These are phyloP conservation scores for Nothomitra cinnamomea DNA, from an alignment of 2,329 filamentous ascomycete genomes.

Conservation along the genomic window DNA sequence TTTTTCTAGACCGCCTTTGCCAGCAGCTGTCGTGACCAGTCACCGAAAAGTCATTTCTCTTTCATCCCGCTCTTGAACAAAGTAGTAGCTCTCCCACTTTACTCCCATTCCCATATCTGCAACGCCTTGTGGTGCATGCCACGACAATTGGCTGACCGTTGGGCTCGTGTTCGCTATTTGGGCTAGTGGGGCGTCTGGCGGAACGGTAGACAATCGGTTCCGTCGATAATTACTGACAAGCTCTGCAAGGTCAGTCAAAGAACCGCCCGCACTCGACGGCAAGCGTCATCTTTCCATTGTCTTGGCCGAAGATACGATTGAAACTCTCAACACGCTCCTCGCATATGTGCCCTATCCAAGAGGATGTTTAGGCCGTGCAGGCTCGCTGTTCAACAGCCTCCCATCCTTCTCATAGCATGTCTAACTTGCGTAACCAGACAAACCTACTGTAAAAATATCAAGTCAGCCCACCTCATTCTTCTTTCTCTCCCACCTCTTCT, in stretches of 20 bases:
- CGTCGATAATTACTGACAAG: neutral
- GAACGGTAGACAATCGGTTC: neutral
- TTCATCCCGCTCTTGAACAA: no score
- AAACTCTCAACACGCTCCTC: no score
- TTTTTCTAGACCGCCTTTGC: no score
- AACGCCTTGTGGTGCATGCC: neutral
- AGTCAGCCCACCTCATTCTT: neutral
- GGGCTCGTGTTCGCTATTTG: slow-evolving; percentile 28
- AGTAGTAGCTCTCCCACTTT: neutral
- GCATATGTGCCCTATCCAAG: neutral
- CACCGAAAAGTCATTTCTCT: no score
- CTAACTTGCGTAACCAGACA: neutral
- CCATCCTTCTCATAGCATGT: no score
- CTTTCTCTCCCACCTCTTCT: neutral
- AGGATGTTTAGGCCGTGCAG: no score
- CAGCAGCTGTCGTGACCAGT: no score
- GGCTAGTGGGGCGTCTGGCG: slow-evolving; percentile 18
- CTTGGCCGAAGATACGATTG: no score
- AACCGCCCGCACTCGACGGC: neutral
- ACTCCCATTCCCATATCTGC: neutral
- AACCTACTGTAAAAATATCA: neutral
- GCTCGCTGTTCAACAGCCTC: no score
- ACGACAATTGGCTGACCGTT: slow-evolving; percentile 18
- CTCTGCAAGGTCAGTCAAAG: neutral
- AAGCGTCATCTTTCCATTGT: no score